These are phyloP conservation scores for Blastobotrys capitulatus DNA, from an alignment of 1,139 yeast genomes.

Conservation along the genomic window DNA sequence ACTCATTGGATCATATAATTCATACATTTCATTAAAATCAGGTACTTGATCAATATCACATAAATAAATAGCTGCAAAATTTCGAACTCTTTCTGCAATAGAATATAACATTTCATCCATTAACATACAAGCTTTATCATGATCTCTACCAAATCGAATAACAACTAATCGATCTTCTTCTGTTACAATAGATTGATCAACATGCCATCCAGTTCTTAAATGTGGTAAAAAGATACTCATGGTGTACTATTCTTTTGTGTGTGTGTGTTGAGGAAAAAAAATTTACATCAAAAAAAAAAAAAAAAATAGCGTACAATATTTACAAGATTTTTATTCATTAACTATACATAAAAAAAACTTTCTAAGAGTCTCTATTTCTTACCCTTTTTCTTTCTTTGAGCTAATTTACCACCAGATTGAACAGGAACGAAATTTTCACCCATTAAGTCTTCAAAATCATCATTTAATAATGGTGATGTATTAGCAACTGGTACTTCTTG, in stretches of 20 bases:
- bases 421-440: constrained; percentile 62
- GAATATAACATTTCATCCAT: constrained; percentile 84
- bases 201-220: constrained; percentile 91
- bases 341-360: not conserved
- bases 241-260: constrained; percentile 38
- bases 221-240: constrained; percentile 88
- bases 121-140: constrained; percentile 72
- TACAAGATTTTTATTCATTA: not conserved
- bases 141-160: constrained; percentile 79
- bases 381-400: constrained; percentile 44
- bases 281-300: not conserved
- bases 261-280: not conserved
- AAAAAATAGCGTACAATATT: no score
- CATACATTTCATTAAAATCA: constrained; percentile 91
- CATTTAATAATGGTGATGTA: constrained; percentile 30
- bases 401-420: constrained; percentile 54
- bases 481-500: not conserved
- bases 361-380: no score
- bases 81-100: constrained; percentile 76
- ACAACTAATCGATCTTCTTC: constrained; percentile 88
- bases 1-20: constrained; percentile 83
- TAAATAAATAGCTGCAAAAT: constrained; percentile 81
- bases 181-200: constrained; percentile 84
- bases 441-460: constrained; percentile 55
- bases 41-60: constrained; percentile 88